phyloP scores from a whole-genome alignment of 352 stramenopile genomes.

The Phytophthora pini region DNA sequence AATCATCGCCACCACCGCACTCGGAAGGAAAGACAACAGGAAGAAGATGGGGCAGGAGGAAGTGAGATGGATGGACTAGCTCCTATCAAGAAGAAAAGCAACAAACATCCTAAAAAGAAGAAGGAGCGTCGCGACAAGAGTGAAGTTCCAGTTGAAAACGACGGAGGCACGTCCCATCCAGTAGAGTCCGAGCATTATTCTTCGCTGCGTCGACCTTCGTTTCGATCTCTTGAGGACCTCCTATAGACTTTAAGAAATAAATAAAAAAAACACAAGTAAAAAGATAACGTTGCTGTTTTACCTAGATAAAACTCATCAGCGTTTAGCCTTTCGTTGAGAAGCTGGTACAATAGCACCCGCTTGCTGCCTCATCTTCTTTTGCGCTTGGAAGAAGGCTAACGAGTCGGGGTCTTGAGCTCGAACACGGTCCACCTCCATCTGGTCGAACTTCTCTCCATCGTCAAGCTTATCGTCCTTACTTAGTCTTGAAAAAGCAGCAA shows the following conservation, averaged over 20 bases:
- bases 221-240: conserved; percentile 23
- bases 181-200: conserved; percentile 29
- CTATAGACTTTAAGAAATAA: conserved; percentile 14
- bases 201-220: conserved; percentile 27
- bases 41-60: conserved; percentile 20
- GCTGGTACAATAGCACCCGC: conserved; percentile 17
- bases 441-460: conserved; percentile 92
- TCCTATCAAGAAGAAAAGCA: conserved; percentile 45
- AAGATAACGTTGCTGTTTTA: neutral
- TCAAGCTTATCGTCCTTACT: conserved; percentile 86
- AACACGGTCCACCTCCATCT: conserved; percentile 91
- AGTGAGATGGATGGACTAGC: conserved; percentile 10
- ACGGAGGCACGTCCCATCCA: conserved; percentile 4
- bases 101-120: conserved; percentile 65
- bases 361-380: conserved; percentile 86
- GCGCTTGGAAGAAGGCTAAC: conserved; percentile 93
- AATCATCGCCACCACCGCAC: conserved; percentile 36
- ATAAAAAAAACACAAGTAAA: neutral
- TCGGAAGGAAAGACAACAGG: conserved; percentile 35
- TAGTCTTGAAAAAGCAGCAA: conserved; percentile 23
- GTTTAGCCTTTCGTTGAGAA: conserved; percentile 37
- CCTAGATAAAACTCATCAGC: conserved; percentile 4
- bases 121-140: conserved; percentile 54
- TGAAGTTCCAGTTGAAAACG: conserved; percentile 10
- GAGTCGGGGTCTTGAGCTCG: conserved; percentile 88